phyloP scores from a whole-genome alignment of 345 rosid species.

The Murraya koenigii region DNA sequence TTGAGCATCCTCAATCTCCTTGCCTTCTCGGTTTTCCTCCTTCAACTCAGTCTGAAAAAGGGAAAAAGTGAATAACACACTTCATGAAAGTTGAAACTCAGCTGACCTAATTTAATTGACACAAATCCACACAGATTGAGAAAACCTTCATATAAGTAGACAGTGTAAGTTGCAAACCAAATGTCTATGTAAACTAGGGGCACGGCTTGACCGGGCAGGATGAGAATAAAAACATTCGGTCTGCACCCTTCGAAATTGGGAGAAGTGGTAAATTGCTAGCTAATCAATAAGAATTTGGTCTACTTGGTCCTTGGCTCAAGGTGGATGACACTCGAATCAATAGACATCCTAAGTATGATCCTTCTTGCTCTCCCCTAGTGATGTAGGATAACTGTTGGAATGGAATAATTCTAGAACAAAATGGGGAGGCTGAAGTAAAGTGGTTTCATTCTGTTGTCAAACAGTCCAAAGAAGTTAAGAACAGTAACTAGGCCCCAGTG shows the following conservation, averaged over 20 bases:
- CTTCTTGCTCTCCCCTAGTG: neutral
- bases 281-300: neutral
- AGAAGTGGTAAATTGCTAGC: neutral
- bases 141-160: neutral
- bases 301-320: neutral
- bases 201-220: neutral
- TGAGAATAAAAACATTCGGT: neutral
- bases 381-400: neutral
- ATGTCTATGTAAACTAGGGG: neutral
- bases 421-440: neutral
- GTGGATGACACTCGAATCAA: neutral
- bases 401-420: neutral
- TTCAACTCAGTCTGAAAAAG: slow-evolving; percentile 61
- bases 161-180: neutral
- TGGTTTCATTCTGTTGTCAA: neutral
- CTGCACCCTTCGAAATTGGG: neutral
- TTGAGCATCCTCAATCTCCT: slow-evolving; percentile 64
- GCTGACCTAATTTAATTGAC: neutral
- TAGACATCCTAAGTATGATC: neutral
- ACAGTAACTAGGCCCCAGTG: neutral
- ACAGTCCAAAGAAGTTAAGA: neutral
- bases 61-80: neutral
- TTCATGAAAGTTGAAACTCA: neutral
- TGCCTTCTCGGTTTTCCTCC: slow-evolving; percentile 53
- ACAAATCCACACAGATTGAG: neutral